Evolutionary conservation across 177 flowering plant species (phyloP).

Genomic region (Vitis hybrid): DNA sequence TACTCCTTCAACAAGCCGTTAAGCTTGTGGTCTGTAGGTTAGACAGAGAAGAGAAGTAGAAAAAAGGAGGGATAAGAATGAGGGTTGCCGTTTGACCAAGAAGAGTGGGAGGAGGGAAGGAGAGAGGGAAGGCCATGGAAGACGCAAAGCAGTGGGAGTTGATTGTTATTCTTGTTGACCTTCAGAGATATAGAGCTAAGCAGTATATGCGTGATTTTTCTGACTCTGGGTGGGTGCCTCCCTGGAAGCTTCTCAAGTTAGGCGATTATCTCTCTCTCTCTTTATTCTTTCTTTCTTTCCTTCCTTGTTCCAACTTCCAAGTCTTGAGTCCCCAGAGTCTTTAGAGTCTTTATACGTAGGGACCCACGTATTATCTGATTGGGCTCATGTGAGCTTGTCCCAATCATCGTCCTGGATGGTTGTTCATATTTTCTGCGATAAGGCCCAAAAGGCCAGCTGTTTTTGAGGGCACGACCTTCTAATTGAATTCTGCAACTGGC

Average conservation of each 20-base stretch:
- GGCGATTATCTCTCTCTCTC: slow-evolving; percentile 17
- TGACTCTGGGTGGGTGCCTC: slow-evolving; percentile 9
- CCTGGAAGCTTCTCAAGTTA: slow-evolving; percentile 43
- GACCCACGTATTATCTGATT: slow-evolving; percentile 67
- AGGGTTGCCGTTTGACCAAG: slow-evolving; percentile 42
- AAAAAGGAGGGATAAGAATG: background rate
- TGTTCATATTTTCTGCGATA: slow-evolving; percentile 17
- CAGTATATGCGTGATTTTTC: background rate
- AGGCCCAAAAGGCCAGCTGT: slow-evolving; percentile 46
- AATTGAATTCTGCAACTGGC: slow-evolving; percentile 19
- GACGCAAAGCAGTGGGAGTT: slow-evolving; percentile 12
- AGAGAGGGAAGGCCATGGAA: slow-evolving; percentile 17
- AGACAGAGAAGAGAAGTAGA: background rate
- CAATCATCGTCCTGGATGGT: slow-evolving; percentile 47
- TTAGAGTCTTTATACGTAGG: slow-evolving; percentile 35
- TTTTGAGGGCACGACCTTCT: slow-evolving; percentile 21
- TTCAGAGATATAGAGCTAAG: slow-evolving; percentile 16
- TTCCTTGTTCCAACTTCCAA: too few relatives aligned
- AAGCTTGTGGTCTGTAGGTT: too few relatives aligned
- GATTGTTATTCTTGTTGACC: slow-evolving; percentile 32
- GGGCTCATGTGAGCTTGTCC: slow-evolving; percentile 87
- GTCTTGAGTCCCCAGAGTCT: too few relatives aligned
- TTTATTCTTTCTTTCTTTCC: background rate
- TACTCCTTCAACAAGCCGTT: too few relatives aligned
- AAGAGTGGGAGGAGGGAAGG: slow-evolving; percentile 9